Evolutionary conservation across 495 filamentous ascomycete species (phyloP).

Genomic region (Aeminium ludgeri): DNA sequence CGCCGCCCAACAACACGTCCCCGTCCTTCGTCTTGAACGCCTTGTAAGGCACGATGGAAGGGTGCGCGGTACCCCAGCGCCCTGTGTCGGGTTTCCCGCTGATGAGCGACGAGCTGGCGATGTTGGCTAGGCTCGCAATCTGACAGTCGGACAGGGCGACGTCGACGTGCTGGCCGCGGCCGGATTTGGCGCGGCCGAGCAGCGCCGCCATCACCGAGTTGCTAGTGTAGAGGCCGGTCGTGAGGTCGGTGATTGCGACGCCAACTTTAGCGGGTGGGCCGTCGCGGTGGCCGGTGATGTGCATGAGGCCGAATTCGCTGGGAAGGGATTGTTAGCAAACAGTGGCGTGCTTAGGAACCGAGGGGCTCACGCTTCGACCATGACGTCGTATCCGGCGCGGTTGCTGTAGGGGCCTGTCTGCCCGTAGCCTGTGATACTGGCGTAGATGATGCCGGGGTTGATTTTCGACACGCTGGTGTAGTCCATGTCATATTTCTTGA

Average conservation of each 20-base stretch:
- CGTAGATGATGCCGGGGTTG: constrained; percentile 63
- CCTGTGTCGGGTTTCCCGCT: constrained; percentile 76
- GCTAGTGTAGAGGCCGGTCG: constrained; percentile 91
- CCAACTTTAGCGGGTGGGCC: constrained; percentile 94
- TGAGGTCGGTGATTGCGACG: constrained; percentile 90
- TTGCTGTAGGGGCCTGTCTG: constrained; percentile 85
- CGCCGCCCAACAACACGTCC: constrained; percentile 80
- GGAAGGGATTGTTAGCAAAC: neutral
- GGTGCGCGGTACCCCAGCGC: constrained; percentile 90
- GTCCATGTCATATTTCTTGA: constrained; percentile 85
- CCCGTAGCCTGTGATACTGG: constrained; percentile 61
- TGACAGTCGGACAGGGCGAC: constrained; percentile 84
- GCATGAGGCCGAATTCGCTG: constrained; percentile 87
- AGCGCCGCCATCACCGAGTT: constrained; percentile 94
- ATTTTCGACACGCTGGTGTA: constrained; percentile 60
- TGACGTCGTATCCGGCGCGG: constrained; percentile 92
- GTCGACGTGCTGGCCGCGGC: constrained; percentile 82
- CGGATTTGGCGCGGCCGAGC: constrained; percentile 47
- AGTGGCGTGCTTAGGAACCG: neutral
- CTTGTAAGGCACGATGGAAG: constrained; percentile 92
- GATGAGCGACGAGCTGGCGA: constrained; percentile 81
- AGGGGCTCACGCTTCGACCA: constrained; percentile 78
- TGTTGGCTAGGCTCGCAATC: constrained; percentile 79
- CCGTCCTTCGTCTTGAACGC: constrained; percentile 88
- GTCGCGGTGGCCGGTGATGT: constrained; percentile 78